A percentile compares a stretch with the other conserved stretches of the same genome.
Evolutionary conservation across 495 filamentous ascomycete genomes (phyloP).

Genomic region (Xylaria longipes): DNA sequence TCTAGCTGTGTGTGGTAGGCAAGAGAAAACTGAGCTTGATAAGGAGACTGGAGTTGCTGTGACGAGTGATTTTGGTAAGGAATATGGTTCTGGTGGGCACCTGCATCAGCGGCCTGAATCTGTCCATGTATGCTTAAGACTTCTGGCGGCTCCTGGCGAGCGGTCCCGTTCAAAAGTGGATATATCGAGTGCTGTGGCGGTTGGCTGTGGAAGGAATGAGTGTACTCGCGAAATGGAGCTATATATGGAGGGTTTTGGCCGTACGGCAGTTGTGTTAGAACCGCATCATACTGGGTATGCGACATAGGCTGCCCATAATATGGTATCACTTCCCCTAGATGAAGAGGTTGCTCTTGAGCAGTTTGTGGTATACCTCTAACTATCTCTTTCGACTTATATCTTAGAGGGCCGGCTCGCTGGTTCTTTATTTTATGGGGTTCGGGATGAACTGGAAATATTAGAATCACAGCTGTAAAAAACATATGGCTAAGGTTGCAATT

Average conservation of each 20-base stretch:
- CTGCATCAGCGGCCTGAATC: slow-evolving; percentile 8
- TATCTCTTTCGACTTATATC: background rate
- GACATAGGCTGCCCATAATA: background rate
- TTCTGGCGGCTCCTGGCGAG: background rate
- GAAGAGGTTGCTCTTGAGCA: background rate
- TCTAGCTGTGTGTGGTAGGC: slow-evolving; percentile 62
- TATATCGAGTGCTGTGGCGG: background rate
- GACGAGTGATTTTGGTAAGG: slow-evolving; percentile 32
- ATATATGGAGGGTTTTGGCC: background rate
- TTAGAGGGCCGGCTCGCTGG: background rate
- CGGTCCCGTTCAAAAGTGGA: background rate
- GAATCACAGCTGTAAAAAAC: slow-evolving; percentile 37
- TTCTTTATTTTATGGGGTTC: slow-evolving; percentile 54
- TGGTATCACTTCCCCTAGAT: background rate
- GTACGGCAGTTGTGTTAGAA: background rate
- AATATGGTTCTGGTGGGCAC: slow-evolving; percentile 35
- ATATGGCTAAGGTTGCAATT: background rate
- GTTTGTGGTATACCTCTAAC: background rate
- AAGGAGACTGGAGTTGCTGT: slow-evolving; percentile 22
- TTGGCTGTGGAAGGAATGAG: background rate
- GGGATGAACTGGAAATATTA: slow-evolving; percentile 41
- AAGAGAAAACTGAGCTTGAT: slow-evolving; percentile 30
- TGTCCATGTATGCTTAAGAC: background rate
- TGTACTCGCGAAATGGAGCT: background rate
- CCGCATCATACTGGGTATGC: slow-evolving; percentile 17